These are phyloP conservation scores for Detonula confervacea DNA, from an alignment of 352 stramenopile species.

Conservation along the genomic window DNA sequence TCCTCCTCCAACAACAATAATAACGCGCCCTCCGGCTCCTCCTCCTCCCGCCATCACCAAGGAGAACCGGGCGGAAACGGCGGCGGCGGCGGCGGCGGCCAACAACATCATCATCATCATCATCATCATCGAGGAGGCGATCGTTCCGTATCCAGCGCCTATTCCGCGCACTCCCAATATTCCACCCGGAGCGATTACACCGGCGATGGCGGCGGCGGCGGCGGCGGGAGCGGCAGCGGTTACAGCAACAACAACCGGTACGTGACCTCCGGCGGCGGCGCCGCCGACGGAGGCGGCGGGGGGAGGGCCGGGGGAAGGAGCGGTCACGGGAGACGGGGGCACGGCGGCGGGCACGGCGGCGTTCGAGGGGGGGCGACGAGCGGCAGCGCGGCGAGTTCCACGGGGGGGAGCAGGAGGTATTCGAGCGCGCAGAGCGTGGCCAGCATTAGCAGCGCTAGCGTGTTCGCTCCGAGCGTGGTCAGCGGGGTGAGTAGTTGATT, in stretches of 20 bases:
- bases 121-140: background rate
- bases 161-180: slow-evolving; percentile 29
- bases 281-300: background rate
- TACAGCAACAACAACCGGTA: too few relatives aligned
- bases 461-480: slow-evolving; percentile 18
- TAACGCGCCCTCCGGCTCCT: too few relatives aligned
- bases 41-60: background rate
- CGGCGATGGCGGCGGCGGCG: background rate
- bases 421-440: slow-evolving; percentile 17
- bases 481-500: slow-evolving; percentile 11
- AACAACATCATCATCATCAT: background rate
- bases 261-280: too few relatives aligned
- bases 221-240: background rate
- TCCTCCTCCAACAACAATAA: background rate
- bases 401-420: slow-evolving; percentile 7
- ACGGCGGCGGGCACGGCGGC: too few relatives aligned
- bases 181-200: background rate
- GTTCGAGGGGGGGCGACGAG: too few relatives aligned
- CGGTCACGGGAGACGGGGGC: background rate
- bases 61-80: background rate
- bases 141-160: slow-evolving; percentile 37
- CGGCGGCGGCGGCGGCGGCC: background rate
- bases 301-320: background rate
- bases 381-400: background rate
- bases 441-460: slow-evolving; percentile 28